These are phyloP conservation scores for Coemansia sp. DNA, from an alignment of 192 early-diverging fungal genomes.

Conservation along the genomic window DNA sequence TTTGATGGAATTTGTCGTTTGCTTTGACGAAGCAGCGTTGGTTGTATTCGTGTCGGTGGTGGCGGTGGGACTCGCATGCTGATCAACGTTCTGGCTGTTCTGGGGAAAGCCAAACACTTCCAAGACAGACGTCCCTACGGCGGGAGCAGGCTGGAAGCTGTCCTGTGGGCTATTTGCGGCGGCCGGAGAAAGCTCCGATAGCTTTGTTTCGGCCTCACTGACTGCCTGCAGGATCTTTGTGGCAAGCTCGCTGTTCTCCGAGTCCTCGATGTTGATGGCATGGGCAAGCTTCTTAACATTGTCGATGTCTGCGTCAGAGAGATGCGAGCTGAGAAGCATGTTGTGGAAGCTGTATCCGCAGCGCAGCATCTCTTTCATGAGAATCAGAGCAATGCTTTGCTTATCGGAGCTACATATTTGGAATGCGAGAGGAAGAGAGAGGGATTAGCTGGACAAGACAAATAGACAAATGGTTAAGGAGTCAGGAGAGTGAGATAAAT, in stretches of 20 bases:
- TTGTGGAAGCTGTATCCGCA: constrained; percentile 36
- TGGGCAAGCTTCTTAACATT: constrained; percentile 48
- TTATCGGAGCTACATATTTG: constrained; percentile 30
- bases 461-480: no score
- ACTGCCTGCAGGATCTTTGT: constrained; percentile 33
- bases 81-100: background rate
- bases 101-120: background rate
- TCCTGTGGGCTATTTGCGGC: background rate
- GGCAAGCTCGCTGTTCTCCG: constrained; percentile 30
- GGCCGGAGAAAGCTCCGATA: constrained; percentile 19
- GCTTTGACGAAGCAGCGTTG: background rate
- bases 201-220: constrained; percentile 27
- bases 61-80: background rate
- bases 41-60: no score
- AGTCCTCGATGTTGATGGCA: constrained; percentile 17
- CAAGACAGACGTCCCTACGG: background rate
- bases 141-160: background rate
- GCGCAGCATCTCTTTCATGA: constrained; percentile 55
- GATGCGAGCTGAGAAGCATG: constrained; percentile 52
- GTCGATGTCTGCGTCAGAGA: constrained; percentile 47
- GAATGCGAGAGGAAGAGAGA: background rate
- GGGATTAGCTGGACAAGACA: background rate
- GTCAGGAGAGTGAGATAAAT: no score
- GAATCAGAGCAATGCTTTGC: constrained; percentile 41
- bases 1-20: background rate